phyloP scores from a whole-genome alignment of 495 filamentous ascomycete species.

The Poronia punctata region DNA sequence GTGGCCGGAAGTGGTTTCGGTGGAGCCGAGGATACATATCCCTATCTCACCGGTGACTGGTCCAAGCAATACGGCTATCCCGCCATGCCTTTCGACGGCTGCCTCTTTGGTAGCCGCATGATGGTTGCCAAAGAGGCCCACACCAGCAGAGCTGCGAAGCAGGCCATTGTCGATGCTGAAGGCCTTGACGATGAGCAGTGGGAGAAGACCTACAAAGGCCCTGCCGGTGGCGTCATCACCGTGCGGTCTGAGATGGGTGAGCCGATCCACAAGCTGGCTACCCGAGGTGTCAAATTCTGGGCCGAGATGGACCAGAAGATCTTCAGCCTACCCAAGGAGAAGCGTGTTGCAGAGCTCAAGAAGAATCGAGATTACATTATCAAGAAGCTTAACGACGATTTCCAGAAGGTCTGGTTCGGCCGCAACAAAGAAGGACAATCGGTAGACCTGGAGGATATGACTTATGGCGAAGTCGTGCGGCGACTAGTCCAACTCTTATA shows the following conservation, averaged over 20 bases:
- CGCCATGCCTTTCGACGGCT: slow-evolving; percentile 90
- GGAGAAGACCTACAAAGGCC: slow-evolving; percentile 94
- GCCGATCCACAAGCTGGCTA: slow-evolving; percentile 97
- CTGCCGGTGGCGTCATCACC: slow-evolving; percentile 92
- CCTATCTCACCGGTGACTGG: slow-evolving; percentile 86
- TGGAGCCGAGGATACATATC: slow-evolving; percentile 84
- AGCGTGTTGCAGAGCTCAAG: slow-evolving; percentile 84
- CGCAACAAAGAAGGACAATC: slow-evolving; percentile 74
- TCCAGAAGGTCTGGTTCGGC: slow-evolving; percentile 98
- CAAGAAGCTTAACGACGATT: slow-evolving; percentile 94
- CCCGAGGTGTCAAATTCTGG: slow-evolving; percentile 91
- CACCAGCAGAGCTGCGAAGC: slow-evolving; percentile 87
- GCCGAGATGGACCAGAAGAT: slow-evolving; percentile 97
- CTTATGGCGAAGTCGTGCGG: slow-evolving; percentile 83
- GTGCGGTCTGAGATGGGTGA: slow-evolving; percentile 98
- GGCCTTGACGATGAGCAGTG: slow-evolving; percentile 84
- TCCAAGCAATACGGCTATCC: slow-evolving; percentile 79
- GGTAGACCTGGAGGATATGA: slow-evolving; percentile 97
- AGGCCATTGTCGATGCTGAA: slow-evolving; percentile 86
- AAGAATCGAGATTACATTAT: slow-evolving; percentile 94
- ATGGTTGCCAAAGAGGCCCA: slow-evolving; percentile 95
- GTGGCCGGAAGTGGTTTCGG: slow-evolving; percentile 91
- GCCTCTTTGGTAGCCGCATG: slow-evolving; percentile 83
- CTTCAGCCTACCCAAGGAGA: slow-evolving; percentile 91
- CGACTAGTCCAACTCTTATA: slow-evolving; percentile 97